Percentiles rank a stretch among this genome's conserved stretches.
phyloP scores from a whole-genome alignment of 768 basidiomycete genomes.

The Serendipita sp. region DNA sequence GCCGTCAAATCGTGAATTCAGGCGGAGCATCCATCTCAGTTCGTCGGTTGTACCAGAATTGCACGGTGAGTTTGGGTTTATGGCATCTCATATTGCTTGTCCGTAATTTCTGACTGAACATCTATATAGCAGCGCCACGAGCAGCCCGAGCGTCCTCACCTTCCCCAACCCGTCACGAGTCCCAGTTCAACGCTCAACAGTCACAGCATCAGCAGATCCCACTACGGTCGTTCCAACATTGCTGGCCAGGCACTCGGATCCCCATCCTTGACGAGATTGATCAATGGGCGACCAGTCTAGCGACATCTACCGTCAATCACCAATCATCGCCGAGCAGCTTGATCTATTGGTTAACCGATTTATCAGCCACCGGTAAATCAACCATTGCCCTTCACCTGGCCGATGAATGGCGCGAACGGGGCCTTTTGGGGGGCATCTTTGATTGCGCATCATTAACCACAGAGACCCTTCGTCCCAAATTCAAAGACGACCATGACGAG shows the following conservation, averaged over 20 bases:
- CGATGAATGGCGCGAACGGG: background rate
- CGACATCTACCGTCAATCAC: background rate
- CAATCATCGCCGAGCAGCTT: background rate
- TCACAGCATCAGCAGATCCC: background rate
- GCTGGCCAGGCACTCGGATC: background rate
- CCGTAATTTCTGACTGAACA: background rate
- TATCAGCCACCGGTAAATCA: background rate
- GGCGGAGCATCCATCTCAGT: background rate
- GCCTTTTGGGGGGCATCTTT: background rate
- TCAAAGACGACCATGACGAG: background rate
- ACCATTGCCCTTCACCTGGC: background rate
- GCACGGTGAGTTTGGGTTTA: too few species aligned
- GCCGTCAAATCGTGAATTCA: background rate
- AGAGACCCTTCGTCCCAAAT: background rate
- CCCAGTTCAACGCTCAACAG: background rate
- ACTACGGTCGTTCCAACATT: background rate
- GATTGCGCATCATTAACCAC: background rate
- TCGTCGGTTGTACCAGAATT: background rate
- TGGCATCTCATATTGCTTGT: background rate
- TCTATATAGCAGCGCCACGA: background rate
- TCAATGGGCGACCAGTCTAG: background rate
- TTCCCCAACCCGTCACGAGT: background rate
- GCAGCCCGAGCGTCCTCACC: background rate
- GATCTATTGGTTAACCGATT: constrained; percentile 2
- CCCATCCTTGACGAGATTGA: background rate